These are phyloP conservation scores for Populus tomentosa DNA, from an alignment of 441 rosid genomes.

Conservation along the genomic window DNA sequence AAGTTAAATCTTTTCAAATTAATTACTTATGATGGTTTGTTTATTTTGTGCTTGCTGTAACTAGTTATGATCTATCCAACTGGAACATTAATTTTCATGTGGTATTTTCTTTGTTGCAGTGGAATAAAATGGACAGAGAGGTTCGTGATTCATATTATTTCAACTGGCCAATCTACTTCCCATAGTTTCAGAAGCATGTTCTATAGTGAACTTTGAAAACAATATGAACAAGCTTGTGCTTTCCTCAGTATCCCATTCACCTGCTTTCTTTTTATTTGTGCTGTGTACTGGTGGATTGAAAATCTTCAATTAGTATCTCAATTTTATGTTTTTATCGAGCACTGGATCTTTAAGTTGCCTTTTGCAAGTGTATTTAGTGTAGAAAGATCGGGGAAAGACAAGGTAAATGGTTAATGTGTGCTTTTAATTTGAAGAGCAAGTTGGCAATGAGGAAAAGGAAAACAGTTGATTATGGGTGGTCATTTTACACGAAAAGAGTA, in stretches of 20 bases:
- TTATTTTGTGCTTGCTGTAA: background rate
- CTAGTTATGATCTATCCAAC: background rate
- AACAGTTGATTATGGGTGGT: no score
- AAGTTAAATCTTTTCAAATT: slow-evolving; percentile 1
- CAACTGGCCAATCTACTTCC: slow-evolving; percentile 85
- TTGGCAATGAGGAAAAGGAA: no score
- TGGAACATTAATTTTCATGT: slow-evolving; percentile 1
- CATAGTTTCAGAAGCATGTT: slow-evolving; percentile 24
- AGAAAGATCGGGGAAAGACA: background rate
- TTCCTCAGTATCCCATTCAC: background rate
- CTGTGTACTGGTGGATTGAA: slow-evolving; percentile 5
- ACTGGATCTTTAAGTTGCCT: background rate
- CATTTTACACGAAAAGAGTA: no score
- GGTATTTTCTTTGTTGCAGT: slow-evolving; percentile 42
- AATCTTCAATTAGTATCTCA: background rate
- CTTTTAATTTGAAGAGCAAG: background rate
- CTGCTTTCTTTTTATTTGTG: background rate
- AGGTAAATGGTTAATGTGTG: background rate
- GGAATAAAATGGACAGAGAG: slow-evolving; percentile 77
- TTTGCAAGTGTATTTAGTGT: background rate
- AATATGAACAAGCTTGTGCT: slow-evolving; percentile 1
- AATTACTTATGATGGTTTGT: background rate
- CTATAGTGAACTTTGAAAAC: no score
- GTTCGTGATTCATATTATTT: slow-evolving; percentile 59
- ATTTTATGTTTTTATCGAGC: background rate